These are phyloP conservation scores for Syzygium malaccense DNA, from an alignment of 441 rosid genomes.

Conservation along the genomic window DNA sequence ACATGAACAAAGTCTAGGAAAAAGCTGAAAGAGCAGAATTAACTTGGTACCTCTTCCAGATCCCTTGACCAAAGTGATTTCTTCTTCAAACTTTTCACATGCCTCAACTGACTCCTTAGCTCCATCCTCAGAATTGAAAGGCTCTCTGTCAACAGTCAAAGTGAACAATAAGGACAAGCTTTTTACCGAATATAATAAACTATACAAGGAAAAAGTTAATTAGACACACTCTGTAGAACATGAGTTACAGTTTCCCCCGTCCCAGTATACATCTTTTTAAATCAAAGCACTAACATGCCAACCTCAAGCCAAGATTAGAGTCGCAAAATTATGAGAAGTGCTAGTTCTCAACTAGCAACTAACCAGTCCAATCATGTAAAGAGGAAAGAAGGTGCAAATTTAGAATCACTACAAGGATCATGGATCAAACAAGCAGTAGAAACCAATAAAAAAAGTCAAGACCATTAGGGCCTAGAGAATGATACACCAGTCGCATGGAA, in stretches of 20 bases:
- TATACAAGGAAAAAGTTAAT: background rate
- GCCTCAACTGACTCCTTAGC: constrained; percentile 4
- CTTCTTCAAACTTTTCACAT: constrained; percentile 4
- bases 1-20: background rate
- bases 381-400: background rate
- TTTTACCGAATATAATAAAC: background rate
- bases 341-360: background rate
- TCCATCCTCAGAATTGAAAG: constrained; percentile 2
- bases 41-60: background rate
- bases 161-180: background rate
- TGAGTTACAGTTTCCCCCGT: background rate
- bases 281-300: background rate
- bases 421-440: background rate
- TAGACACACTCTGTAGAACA: background rate
- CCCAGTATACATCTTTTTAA: background rate
- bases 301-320: background rate
- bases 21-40: background rate
- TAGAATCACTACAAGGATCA: background rate
- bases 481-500: background rate
- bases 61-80: constrained; percentile 14
- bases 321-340: background rate
- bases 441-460: background rate
- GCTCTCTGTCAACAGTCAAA: background rate
- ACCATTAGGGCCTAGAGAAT: background rate
- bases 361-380: background rate